Conservation (phyloP, 129 eudicot species). For the Helianthus tuberosus region DNA sequence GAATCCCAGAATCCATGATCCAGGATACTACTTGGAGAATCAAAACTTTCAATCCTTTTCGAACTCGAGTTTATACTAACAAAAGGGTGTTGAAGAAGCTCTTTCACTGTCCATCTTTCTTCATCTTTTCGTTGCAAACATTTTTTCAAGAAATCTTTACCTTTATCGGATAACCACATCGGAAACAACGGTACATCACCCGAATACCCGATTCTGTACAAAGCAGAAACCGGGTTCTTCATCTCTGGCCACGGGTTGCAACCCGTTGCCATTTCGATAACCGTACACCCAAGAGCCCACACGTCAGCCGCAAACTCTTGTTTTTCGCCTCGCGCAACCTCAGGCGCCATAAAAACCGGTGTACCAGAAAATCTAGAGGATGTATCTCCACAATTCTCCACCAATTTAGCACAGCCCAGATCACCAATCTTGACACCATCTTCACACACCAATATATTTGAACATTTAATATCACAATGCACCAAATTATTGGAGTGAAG, state of each 20-base stretch:
- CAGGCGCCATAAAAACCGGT: constrained; percentile 89
- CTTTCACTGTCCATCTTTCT: constrained; percentile 58
- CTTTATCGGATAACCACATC: constrained; percentile 46
- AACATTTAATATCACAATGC: constrained; percentile 83
- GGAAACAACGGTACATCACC: constrained; percentile 66
- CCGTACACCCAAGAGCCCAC: constrained; percentile 83
- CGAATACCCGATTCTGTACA: constrained; percentile 62
- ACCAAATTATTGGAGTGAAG: constrained; percentile 60
- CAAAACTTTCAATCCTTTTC: constrained; percentile 22
- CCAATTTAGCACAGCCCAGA: constrained; percentile 64
- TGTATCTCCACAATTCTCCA: constrained; percentile 20
- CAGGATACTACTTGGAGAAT: constrained; percentile 64
- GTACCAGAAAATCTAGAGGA: constrained; percentile 59
- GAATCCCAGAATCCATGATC: constrained; percentile 79
- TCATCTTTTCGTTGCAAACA: constrained; percentile 52
- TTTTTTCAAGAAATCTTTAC: constrained; percentile 53
- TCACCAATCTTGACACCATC: constrained; percentile 67
- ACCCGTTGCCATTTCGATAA: constrained; percentile 84
- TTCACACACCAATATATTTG: constrained; percentile 49
- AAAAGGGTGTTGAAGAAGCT: constrained; percentile 67
- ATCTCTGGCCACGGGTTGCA: constrained; percentile 68
- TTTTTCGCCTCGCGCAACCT: constrained; percentile 83
- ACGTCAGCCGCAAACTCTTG: constrained; percentile 72
- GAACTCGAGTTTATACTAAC: constrained; percentile 20
- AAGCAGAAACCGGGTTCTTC: constrained; percentile 58